Base-by-base conservation (phyloP, 129 eudicot genomes). In the Glebionis coronaria region DNA sequence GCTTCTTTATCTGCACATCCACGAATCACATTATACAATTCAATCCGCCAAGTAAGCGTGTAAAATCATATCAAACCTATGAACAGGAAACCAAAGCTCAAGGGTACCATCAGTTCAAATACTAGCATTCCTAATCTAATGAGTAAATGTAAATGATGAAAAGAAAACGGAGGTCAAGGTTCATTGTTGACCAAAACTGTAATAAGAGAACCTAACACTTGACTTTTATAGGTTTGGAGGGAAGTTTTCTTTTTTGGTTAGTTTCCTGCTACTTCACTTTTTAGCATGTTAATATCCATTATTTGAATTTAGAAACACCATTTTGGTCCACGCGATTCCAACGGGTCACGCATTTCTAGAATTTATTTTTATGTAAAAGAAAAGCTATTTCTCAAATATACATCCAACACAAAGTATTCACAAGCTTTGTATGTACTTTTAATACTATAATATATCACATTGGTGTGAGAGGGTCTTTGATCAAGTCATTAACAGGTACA, bases 1-100 rank as follows among this genome's bases (percentile, higher is more conserved):
- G 98, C 88, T 81, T 88, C 96, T 77, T 85, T 88, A 70, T 91
- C 98, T 91, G 86, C 85, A 67, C 45, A 70, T 40, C 67, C 47
- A 71, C 67, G 7, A 35, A 2, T 7, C 42, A 35, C 9, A 35
- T 35, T 2, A 35, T 35, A 6, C 42, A 35, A 7, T 35, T 35
- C 42, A 35, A 31, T 31, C 6, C 38, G 6, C 38, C 6, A 31
- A 31, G 40, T 31, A 31, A 31, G 9, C 40, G 1, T 31, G 4
- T 31, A 49, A 31, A 61, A 52, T 53, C 70, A 44, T 53, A 63
- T 42, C 21, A 52, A 55, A 73, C 47, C 5, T 46, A 40, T 50
- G 27, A 31, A 35, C 47, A 60, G 63, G 52, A 38, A 44, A 14
- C 25, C 20, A 8, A 35, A 35, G 42, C 42, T 35, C 42, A 6